A percentile compares a stretch with the other conserved stretches of the same genome.
Evolutionary conservation across 108 stramenopile genomes (phyloP).

Genomic region (Nannochloropsis gaditana): DNA sequence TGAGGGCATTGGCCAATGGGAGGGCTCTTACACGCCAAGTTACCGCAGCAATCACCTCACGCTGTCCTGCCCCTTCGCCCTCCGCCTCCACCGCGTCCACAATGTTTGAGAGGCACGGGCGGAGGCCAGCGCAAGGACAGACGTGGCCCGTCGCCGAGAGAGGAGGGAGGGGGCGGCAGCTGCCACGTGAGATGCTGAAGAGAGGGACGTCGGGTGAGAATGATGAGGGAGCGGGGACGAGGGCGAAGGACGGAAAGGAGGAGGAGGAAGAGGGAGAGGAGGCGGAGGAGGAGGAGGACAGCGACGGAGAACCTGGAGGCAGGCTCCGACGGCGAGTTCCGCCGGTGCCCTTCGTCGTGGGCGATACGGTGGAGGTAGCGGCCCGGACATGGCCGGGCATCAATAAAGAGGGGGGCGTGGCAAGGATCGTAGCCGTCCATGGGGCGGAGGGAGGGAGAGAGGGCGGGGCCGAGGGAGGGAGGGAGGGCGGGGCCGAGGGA

Average conservation of each 20-base stretch:
- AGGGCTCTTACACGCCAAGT: background rate
- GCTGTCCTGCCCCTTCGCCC: background rate
- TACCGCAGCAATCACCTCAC: background rate
- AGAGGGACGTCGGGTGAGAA: no score
- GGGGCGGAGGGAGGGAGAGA: background rate
- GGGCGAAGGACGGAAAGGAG: background rate
- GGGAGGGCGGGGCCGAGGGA: background rate
- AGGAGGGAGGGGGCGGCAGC: no score
- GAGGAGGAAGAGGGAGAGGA: background rate
- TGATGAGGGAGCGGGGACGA: background rate
- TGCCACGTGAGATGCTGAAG: no score
- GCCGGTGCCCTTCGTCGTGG: background rate
- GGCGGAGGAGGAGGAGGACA: slow-evolving; percentile 6
- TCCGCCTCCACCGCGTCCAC: background rate
- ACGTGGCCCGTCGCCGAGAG: no score
- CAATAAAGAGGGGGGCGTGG: slow-evolving; percentile 1
- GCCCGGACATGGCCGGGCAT: background rate
- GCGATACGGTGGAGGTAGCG: background rate
- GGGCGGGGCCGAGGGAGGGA: background rate
- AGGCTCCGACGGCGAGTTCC: background rate
- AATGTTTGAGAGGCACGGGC: background rate
- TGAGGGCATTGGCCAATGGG: background rate
- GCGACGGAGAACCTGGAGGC: slow-evolving; percentile 12
- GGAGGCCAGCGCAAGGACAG: no score
- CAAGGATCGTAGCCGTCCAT: background rate